Percentiles rank a stretch among this genome's conserved stretches.
Evolutionary conservation across 2,329 filamentous ascomycete species (phyloP).

Genomic region (Colletotrichum kahawae): DNA sequence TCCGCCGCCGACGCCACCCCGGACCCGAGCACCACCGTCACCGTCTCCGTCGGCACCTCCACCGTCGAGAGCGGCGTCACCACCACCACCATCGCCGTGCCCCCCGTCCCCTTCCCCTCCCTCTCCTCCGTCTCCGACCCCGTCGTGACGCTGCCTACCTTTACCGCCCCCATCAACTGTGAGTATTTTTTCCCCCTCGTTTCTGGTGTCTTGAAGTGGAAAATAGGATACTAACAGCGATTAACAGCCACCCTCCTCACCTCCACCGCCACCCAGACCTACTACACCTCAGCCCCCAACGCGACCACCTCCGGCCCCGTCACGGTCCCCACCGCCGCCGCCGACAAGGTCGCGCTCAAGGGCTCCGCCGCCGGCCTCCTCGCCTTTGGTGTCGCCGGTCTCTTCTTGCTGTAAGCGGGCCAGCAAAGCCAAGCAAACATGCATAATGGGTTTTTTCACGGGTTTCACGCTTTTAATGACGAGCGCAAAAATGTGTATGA

Average conservation of each 20-base stretch:
- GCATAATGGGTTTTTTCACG: not conserved
- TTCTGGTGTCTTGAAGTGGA: too few species aligned
- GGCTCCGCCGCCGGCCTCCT: conserved; percentile 38
- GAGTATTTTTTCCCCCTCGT: not conserved
- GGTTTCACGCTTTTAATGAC: not conserved
- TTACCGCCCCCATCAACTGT: conserved; percentile 3
- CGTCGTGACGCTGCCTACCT: not conserved
- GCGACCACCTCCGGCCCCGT: conserved; percentile 30
- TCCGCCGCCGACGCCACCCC: not conserved
- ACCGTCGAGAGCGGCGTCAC: not conserved
- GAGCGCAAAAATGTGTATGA: not conserved
- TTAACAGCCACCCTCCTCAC: conserved; percentile 9
- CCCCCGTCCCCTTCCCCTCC: not conserved
- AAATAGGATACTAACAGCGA: not conserved
- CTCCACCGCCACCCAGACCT: conserved; percentile 10
- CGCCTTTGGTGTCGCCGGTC: conserved; percentile 40
- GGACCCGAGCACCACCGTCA: not conserved
- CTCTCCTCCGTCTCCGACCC: not conserved
- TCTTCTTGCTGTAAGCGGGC: conserved; percentile 34
- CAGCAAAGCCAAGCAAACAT: not conserved
- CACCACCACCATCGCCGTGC: conserved; percentile 12
- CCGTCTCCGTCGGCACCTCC: conserved; percentile 13
- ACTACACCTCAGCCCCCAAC: conserved; percentile 26
- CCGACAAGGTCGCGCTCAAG: conserved; percentile 27
- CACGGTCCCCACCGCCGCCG: conserved; percentile 35